Percentiles rank a stretch among this genome's conserved stretches.
phyloP scores from a whole-genome alignment of 164 flowering plant species.

The Dillenia suffruticosa region DNA sequence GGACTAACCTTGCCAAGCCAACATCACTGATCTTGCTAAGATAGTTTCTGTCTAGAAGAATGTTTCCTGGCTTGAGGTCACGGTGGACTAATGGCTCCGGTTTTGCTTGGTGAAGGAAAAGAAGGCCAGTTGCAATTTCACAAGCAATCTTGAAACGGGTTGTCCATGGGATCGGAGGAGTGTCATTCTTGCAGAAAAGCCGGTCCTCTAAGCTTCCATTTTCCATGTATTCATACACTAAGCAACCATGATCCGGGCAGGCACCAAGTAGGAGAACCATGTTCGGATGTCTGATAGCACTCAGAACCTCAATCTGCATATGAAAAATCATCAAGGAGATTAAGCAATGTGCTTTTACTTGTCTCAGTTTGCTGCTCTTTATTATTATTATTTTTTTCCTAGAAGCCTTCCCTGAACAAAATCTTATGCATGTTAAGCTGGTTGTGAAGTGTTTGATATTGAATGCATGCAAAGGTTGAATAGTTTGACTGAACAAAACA shows the following conservation, averaged over 20 bases:
- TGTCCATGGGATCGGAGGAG: constrained; percentile 48
- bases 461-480: too few species aligned
- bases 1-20: constrained; percentile 45
- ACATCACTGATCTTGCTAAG: constrained; percentile 24
- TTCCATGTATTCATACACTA: constrained; percentile 60
- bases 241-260: constrained; percentile 59
- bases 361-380: too few species aligned
- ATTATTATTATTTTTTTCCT: too few species aligned
- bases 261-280: constrained; percentile 63
- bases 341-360: too few species aligned
- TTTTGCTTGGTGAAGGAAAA: constrained; percentile 47
- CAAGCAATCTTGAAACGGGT: constrained; percentile 48
- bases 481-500: too few species aligned
- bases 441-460: too few species aligned
- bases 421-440: too few species aligned
- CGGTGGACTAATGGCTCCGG: constrained; percentile 69
- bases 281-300: constrained; percentile 57
- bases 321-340: not conserved
- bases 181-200: constrained; percentile 35
- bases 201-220: constrained; percentile 64
- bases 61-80: constrained; percentile 71
- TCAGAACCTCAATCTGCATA: constrained; percentile 45
- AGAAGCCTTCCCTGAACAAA: too few species aligned
- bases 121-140: constrained; percentile 51
- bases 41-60: constrained; percentile 40